Conservation (phyloP, 768 basidiomycete species). For the Leccinum subgranulosum region DNA sequence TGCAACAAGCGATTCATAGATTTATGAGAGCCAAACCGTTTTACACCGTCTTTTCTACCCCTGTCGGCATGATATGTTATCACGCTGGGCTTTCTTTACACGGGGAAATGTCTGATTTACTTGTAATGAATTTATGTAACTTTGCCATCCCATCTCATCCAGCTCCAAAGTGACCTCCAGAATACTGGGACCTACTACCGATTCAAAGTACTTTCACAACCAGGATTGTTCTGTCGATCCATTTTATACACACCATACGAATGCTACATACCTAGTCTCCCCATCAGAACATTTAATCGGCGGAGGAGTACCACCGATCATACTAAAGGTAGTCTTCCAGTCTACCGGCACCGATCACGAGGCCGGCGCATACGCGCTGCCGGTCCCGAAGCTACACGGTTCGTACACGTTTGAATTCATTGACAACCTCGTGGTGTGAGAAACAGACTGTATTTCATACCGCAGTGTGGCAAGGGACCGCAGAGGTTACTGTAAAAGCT, state of each 20-base stretch:
- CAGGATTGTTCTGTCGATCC: background rate
- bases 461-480: background rate
- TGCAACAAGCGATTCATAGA: conserved; percentile 21
- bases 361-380: background rate
- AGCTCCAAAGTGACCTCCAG: background rate
- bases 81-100: conserved; percentile 1
- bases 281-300: background rate
- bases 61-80: conserved; percentile 9
- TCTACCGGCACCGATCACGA: background rate
- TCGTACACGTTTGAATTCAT: background rate
- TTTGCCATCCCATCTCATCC: background rate
- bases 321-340: background rate
- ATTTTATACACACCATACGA: conserved; percentile 2
- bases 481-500: background rate
- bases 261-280: conserved; percentile 3
- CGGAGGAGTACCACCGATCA: background rate
- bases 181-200: background rate
- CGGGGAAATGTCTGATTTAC: conserved; percentile 8
- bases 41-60: conserved; percentile 13
- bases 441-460: background rate
- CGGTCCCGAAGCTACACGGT: background rate
- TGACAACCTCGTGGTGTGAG: background rate
- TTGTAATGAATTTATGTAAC: conserved; percentile 10
- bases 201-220: background rate
- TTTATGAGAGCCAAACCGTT: conserved; percentile 17